Base-by-base conservation (phyloP, 345 rosid species). In the Citrus inodora region DNA sequence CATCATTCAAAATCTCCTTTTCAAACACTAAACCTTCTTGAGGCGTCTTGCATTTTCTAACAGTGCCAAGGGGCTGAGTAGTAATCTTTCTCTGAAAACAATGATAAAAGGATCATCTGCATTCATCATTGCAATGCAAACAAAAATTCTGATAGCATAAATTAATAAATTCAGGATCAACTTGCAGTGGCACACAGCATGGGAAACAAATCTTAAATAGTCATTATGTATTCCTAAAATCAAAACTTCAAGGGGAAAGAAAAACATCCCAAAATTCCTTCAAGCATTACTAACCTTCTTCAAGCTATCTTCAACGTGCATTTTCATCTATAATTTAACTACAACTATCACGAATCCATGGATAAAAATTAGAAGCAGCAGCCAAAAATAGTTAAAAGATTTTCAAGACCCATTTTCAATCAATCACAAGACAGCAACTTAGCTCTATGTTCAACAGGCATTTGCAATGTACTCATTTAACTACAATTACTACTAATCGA, bases 61-160 rank as follows among this genome's bases (percentile, higher is more conserved):
- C 82, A 61, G 97, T 95, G 73, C 99, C 98, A 76, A 93, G 97
- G 19, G 98, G 98, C 27, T 95, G 86, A 77, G 93, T 95, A 40
- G 87, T 88, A 61, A 93, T 87, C 77, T 83, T 89, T 32, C 75
- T 80, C 97, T 95, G 91, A 51, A 30, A 28, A 28, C 75, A 71
- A 42, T 28, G 21, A 77, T 76, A 17, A 9, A 58, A 25, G 6
- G 73, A 76, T 10, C 35, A n/a, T 24, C 21, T 10, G 11, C 3
- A 58, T 33, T 37, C 58, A 70, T 7, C 30, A 24, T 21, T 6
- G 17, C 35, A 61, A 66, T 27, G 61, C 35, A 76, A 67, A 64
- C 22, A 56, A 80, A 51, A 68, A 9, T n/a, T 17, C 4, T 21
- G n/a, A 19, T 0, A 16, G 27, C 37, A 25, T 25, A 60, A 70